These are phyloP conservation scores for Yamadazyma aaseri DNA, from an alignment of 1,139 yeast species.

Conservation along the genomic window DNA sequence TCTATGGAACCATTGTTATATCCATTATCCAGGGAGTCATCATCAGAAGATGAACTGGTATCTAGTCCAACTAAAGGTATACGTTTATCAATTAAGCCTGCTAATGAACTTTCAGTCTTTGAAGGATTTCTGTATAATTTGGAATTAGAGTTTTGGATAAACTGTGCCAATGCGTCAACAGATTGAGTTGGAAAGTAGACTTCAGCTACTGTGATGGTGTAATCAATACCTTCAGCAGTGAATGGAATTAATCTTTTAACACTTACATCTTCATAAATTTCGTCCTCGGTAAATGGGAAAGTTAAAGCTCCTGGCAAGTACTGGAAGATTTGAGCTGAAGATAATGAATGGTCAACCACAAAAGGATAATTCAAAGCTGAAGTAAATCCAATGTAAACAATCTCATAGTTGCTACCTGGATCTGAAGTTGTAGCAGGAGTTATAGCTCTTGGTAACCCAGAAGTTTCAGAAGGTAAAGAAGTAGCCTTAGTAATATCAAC, in stretches of 20 bases:
- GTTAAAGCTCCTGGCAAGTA: conserved; percentile 59
- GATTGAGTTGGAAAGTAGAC: conserved; percentile 63
- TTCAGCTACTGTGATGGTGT: conserved; percentile 74
- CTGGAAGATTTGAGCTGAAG: conserved; percentile 76
- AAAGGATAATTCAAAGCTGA: conserved; percentile 68
- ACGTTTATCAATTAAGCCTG: conserved; percentile 57
- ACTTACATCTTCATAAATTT: conserved; percentile 37
- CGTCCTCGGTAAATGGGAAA: conserved; percentile 46
- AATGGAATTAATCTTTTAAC: conserved; percentile 68
- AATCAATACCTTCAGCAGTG: conserved; percentile 47
- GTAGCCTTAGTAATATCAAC: conserved; percentile 32
- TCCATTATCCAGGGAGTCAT: conserved; percentile 38
- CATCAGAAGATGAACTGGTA: conserved; percentile 16
- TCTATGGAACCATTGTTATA: conserved; percentile 45
- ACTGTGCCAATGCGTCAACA: conserved; percentile 42
- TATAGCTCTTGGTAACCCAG: conserved; percentile 69
- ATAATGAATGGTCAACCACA: conserved; percentile 61
- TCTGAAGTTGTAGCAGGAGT: conserved; percentile 47
- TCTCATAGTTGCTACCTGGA: conserved; percentile 51
- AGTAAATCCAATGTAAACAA: conserved; percentile 72
- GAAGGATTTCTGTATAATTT: conserved; percentile 50
- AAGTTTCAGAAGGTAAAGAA: conserved; percentile 37
- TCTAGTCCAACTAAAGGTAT: conserved; percentile 60
- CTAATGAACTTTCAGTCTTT: conserved; percentile 46
- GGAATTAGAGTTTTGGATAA: conserved; percentile 46